phyloP scores from a whole-genome alignment of 495 filamentous ascomycete species.

The Hyaloscypha finlandica region DNA sequence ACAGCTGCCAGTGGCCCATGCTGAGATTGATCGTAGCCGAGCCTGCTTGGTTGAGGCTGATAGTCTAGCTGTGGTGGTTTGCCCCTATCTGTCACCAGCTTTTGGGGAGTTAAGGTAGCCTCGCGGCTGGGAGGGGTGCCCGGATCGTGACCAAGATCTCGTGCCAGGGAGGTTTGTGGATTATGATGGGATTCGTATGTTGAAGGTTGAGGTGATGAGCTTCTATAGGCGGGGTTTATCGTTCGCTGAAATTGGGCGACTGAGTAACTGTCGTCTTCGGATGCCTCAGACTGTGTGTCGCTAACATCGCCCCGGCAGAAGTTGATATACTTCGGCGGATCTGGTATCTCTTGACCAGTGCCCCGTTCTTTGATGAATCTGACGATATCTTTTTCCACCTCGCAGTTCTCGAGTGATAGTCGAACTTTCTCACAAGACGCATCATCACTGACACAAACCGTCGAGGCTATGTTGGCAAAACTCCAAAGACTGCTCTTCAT shows the following conservation, averaged over 20 bases:
- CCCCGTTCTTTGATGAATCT: slow-evolving; percentile 86
- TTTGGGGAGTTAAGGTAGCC: slow-evolving; percentile 55
- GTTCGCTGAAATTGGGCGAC: slow-evolving; percentile 94
- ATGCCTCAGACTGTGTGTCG: slow-evolving; percentile 78
- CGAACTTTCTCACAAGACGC: slow-evolving; percentile 95
- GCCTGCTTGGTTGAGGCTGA: slow-evolving; percentile 17
- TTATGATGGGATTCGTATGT: slow-evolving; percentile 89
- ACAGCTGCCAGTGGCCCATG: slow-evolving; percentile 56
- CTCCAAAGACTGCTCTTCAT: slow-evolving; percentile 97
- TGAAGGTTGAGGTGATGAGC: slow-evolving; percentile 79
- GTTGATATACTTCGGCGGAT: slow-evolving; percentile 97
- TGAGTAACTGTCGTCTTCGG: slow-evolving; percentile 83
- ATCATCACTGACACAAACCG: slow-evolving; percentile 99
- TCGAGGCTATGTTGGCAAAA: slow-evolving; percentile 95
- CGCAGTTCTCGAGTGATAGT: slow-evolving; percentile 91
- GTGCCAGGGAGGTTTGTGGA: slow-evolving; percentile 67
- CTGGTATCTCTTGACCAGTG: slow-evolving; percentile 96
- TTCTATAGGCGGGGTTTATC: slow-evolving; percentile 93
- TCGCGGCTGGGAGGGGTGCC: slow-evolving; percentile 53
- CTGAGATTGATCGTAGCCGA: slow-evolving; percentile 32
- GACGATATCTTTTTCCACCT: slow-evolving; percentile 93
- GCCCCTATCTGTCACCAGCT: slow-evolving; percentile 32
- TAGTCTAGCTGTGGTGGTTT: slow-evolving; percentile 27
- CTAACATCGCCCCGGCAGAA: slow-evolving; percentile 90
- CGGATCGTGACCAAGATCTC: slow-evolving; percentile 56